Percentiles rank a stretch among this genome's conserved stretches.
Conservation (phyloP, 768 basidiomycete species). For the Mycena rebaudengoi region DNA sequence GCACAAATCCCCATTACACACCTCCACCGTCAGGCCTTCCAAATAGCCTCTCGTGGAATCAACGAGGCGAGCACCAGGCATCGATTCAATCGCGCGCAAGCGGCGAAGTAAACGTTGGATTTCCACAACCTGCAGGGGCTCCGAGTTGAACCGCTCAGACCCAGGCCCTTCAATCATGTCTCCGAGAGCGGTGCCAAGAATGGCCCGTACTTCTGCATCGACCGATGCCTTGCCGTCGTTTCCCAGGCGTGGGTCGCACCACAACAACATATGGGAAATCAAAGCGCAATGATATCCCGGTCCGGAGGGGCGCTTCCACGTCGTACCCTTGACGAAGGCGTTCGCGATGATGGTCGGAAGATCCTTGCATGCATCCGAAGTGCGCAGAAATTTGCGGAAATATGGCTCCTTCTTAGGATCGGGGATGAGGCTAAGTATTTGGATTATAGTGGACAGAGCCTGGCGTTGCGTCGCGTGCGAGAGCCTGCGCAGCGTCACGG, state of each 20-base stretch:
- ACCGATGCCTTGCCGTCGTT: constrained; percentile 31
- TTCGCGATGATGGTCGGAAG: constrained; percentile 22
- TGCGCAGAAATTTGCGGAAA: constrained; percentile 29
- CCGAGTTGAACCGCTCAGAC: too few relatives aligned
- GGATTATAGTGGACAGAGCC: constrained; percentile 23
- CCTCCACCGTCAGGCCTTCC: constrained; percentile 18
- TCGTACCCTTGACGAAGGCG: constrained; percentile 19
- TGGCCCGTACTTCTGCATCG: constrained; percentile 18
- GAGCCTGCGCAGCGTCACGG: constrained; percentile 18
- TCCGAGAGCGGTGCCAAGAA: constrained; percentile 9
- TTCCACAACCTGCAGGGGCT: background rate
- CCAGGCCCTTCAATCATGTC: background rate
- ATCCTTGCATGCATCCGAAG: constrained; percentile 18
- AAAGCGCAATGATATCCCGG: constrained; percentile 20
- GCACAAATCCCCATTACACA: constrained; percentile 17
- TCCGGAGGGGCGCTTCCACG: constrained; percentile 12
- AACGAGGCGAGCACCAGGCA: constrained; percentile 13
- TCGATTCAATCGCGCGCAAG: background rate
- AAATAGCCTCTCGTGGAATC: constrained; percentile 14
- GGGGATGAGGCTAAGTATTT: constrained; percentile 28
- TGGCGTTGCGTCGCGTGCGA: constrained; percentile 25
- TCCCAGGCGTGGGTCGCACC: constrained; percentile 29
- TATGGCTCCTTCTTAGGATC: constrained; percentile 29
- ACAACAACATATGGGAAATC: constrained; percentile 26
- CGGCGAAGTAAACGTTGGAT: too few relatives aligned